A percentile compares a stretch with the other conserved stretches of the same genome.
Conservation (phyloP, 805 yeast species). For the Monosporozyma servazzii region DNA sequence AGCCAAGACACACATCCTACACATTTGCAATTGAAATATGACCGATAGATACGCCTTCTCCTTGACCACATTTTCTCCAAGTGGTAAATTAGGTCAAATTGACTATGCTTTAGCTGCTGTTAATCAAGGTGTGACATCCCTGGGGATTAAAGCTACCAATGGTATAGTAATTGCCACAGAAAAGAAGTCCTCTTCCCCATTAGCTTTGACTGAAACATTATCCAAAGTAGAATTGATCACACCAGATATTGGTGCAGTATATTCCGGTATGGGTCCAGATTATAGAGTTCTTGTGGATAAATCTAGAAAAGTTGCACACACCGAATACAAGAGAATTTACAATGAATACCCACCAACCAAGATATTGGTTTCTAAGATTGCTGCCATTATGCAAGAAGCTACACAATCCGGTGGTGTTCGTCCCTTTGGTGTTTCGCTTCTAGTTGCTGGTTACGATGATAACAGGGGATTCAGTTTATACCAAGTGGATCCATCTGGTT, state of each 20-base stretch:
- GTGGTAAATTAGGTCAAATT: constrained; percentile 95
- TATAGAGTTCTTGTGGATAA: constrained; percentile 89
- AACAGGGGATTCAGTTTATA: constrained; percentile 67
- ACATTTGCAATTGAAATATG: constrained; percentile 38
- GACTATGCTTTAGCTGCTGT: constrained; percentile 97
- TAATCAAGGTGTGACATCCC: constrained; percentile 93
- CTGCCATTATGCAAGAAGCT: constrained; percentile 96
- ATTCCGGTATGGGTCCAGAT: constrained; percentile 99
- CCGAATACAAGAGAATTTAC: constrained; percentile 84
- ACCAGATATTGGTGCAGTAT: constrained; percentile 93
- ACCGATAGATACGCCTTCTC: constrained; percentile 98
- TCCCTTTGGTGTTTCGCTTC: constrained; percentile 93
- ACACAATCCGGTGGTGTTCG: constrained; percentile 98
- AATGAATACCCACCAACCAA: constrained; percentile 97
- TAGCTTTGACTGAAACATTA: constrained; percentile 64
- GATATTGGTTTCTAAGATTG: constrained; percentile 87
- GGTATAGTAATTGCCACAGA: constrained; percentile 97
- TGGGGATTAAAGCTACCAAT: constrained; percentile 89
- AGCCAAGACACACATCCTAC: background rate
- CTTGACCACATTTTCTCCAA: constrained; percentile 94
- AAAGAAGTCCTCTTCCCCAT: constrained; percentile 72
- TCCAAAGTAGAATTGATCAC: constrained; percentile 77
- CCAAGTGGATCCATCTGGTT: constrained; percentile 97
- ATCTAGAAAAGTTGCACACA: constrained; percentile 87
- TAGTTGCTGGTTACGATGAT: constrained; percentile 91